Conservation (phyloP, 345 rosid genomes). For the Eutrema yunnanense region DNA sequence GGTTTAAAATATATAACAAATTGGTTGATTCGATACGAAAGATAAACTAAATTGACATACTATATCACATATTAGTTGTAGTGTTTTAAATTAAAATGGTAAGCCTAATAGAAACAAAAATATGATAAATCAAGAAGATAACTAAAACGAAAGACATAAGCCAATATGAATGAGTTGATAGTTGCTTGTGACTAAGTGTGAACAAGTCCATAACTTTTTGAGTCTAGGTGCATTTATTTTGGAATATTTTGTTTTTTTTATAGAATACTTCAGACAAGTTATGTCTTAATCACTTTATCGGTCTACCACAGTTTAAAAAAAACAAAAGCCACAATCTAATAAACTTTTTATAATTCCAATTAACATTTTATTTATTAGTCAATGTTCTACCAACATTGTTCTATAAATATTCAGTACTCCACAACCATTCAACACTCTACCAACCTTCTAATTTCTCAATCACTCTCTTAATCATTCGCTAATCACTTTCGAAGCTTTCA, state of each 20-base stretch:
- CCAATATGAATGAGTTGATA: background rate
- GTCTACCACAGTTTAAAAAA: conserved; percentile 27
- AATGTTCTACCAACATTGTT: conserved; percentile 9
- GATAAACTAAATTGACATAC: background rate
- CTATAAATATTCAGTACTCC: conserved; percentile 9
- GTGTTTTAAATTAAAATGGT: background rate
- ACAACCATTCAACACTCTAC: conserved; percentile 26
- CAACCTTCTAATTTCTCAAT: conserved; percentile 10
- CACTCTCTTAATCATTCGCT: background rate
- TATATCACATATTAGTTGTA: background rate
- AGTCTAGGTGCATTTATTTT: conserved; percentile 32
- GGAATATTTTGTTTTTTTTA: conserved; percentile 36
- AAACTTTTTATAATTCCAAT: background rate
- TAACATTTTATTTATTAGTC: background rate
- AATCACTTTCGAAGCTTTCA: conserved; percentile 5
- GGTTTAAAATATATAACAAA: background rate
- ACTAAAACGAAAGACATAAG: background rate
- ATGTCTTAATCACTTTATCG: conserved; percentile 50
- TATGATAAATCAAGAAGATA: background rate
- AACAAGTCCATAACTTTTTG: conserved; percentile 11
- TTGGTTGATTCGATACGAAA: background rate
- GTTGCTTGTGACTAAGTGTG: conserved; percentile 15
- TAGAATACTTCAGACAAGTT: conserved; percentile 44
- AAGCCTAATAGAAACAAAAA: background rate
- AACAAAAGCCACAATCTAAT: conserved; percentile 2